A percentile compares a stretch with the other conserved stretches of the same genome.
These are phyloP conservation scores for Talaromyces ruber DNA, from an alignment of 495 filamentous ascomycete genomes.

Conservation along the genomic window DNA sequence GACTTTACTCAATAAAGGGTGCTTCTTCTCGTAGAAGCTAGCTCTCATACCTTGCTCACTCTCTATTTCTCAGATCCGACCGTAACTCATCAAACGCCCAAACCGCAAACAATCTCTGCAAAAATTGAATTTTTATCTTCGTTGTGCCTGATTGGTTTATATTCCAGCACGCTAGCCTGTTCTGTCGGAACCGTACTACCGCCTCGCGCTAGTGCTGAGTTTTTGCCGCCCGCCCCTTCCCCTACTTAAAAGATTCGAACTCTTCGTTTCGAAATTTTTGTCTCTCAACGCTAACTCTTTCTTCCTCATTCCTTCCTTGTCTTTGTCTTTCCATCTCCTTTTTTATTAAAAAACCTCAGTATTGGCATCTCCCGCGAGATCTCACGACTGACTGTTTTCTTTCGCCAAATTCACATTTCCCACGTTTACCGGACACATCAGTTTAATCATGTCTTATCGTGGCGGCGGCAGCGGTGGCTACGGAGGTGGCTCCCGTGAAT, in stretches of 20 bases:
- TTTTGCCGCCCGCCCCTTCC: constrained; percentile 1
- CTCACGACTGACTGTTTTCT: constrained; percentile 10
- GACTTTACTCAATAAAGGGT: not conserved
- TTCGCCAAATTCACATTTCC: constrained; percentile 13
- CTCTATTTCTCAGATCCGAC: not conserved
- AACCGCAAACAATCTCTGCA: not conserved
- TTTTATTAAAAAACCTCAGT: constrained; percentile 13
- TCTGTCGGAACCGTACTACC: not conserved
- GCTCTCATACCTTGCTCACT: not conserved
- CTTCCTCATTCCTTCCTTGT: constrained; percentile 12
- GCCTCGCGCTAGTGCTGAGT: not conserved
- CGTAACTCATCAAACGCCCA: not conserved
- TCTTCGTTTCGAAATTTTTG: constrained; percentile 13
- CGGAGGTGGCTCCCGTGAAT: constrained; percentile 33
- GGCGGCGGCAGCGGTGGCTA: constrained; percentile 37
- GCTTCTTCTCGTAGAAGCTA: not conserved
- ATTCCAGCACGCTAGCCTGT: not conserved
- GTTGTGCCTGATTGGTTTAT: not conserved
- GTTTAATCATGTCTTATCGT: constrained; percentile 61
- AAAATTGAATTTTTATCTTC: not conserved
- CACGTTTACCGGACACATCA: constrained; percentile 8
- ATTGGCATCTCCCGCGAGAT: constrained; percentile 17
- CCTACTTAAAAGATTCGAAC: constrained; percentile 1
- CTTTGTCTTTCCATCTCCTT: constrained; percentile 14
- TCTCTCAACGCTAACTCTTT: constrained; percentile 11